Conservation (phyloP, 2,329 filamentous ascomycete genomes). For the Sporothrix pallida region DNA sequence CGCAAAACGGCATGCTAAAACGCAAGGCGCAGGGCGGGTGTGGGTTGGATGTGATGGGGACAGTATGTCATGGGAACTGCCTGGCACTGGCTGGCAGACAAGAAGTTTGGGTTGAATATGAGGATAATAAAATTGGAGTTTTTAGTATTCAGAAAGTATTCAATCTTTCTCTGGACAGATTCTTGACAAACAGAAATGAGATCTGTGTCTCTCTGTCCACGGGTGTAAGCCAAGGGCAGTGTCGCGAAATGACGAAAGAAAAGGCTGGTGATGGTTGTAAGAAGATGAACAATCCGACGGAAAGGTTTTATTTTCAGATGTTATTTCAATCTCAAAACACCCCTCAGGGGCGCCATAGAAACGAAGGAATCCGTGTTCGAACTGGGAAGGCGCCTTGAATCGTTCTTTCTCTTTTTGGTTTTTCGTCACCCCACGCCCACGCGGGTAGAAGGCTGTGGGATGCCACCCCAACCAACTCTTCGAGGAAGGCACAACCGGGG, state of each 20-base stretch:
- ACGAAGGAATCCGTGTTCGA: no score
- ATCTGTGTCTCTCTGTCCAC: background rate
- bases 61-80: no score
- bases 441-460: slow-evolving; percentile 6
- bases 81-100: no score
- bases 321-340: background rate
- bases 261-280: background rate
- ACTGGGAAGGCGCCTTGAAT: slow-evolving; percentile 23
- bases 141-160: background rate
- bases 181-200: background rate
- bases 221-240: background rate
- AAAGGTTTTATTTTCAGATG: background rate
- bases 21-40: background rate
- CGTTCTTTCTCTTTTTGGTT: slow-evolving; percentile 15
- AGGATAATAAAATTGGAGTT: background rate
- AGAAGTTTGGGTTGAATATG: background rate
- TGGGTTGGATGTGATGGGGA: no score
- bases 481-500: slow-evolving; percentile 11
- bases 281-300: background rate
- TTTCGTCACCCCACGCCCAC: background rate
- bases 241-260: background rate
- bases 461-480: background rate
- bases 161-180: background rate
- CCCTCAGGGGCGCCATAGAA: no score
- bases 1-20: slow-evolving; percentile 9